phyloP scores from a whole-genome alignment of 306 rosid genomes.

The Vigna nakashimae region DNA sequence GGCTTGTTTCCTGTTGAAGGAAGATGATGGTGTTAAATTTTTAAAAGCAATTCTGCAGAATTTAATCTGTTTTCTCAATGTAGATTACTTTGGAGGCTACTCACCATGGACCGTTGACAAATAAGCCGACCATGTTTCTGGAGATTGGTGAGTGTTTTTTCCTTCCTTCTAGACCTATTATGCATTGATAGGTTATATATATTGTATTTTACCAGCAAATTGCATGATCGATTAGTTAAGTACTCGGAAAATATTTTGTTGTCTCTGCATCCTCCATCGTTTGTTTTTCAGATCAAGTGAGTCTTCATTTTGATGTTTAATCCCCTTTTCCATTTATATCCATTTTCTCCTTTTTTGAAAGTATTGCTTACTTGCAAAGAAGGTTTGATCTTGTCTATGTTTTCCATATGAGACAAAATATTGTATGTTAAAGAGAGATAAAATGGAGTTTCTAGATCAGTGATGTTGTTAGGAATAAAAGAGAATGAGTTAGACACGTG shows the following conservation, averaged over 20 bases:
- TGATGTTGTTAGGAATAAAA: not conserved
- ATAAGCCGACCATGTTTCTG: constrained; percentile 81
- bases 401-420: not conserved
- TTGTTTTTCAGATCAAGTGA: constrained; percentile 1
- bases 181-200: not conserved
- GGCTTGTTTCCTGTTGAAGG: constrained; percentile 8
- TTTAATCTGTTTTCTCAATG: constrained; percentile 42
- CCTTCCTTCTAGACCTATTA: constrained; percentile 24
- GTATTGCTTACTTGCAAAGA: not conserved
- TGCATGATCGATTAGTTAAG: not conserved
- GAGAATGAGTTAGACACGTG: no score
- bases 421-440: not conserved
- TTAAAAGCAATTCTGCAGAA: not conserved
- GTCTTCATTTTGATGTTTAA: not conserved
- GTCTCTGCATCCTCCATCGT: constrained; percentile 26
- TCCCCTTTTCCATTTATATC: not conserved
- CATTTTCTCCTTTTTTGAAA: not conserved
- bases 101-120: constrained; percentile 92
- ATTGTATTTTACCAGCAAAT: no score
- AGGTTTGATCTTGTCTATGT: constrained; percentile 9
- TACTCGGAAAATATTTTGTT: not conserved
- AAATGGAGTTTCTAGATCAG: not conserved
- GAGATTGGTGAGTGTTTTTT: constrained; percentile 81
- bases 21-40: constrained; percentile 2
- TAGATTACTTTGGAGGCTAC: constrained; percentile 97